Evolutionary conservation across 2,329 filamentous ascomycete genomes (phyloP).

Genomic region (Phaeosphaeria sp.): DNA sequence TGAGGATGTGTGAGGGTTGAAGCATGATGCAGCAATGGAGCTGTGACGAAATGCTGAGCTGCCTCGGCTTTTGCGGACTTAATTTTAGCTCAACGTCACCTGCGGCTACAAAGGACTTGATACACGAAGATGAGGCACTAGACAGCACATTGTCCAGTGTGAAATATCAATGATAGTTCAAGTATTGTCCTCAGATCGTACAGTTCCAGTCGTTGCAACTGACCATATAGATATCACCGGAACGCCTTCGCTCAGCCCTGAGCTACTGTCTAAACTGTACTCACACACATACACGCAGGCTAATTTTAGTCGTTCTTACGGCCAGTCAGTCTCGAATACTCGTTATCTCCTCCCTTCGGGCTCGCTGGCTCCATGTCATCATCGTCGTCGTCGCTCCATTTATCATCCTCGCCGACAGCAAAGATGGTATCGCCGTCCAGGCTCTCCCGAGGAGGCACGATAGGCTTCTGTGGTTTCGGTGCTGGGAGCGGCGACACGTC

Average conservation of each 20-base stretch:
- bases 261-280: slow-evolving; percentile 4
- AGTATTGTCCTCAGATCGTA: not conserved
- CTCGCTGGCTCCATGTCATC: slow-evolving; percentile 67
- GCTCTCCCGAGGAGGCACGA: slow-evolving; percentile 62
- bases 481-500: slow-evolving; percentile 61
- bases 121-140: not conserved
- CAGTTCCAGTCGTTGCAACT: slow-evolving; percentile 4
- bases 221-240: slow-evolving; percentile 8
- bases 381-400: slow-evolving; percentile 68
- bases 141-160: not conserved
- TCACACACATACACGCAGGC: slow-evolving; percentile 2
- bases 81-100: not conserved
- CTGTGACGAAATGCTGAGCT: slow-evolving; percentile 17
- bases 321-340: slow-evolving; percentile 40
- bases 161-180: not conserved
- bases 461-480: slow-evolving; percentile 56
- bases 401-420: slow-evolving; percentile 86
- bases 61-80: slow-evolving; percentile 27
- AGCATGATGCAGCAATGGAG: slow-evolving; percentile 1
- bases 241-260: slow-evolving; percentile 17
- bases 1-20: not conserved
- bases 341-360: slow-evolving; percentile 36
- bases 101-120: no score
- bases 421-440: slow-evolving; percentile 95
- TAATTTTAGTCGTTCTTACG: slow-evolving; percentile 41